A percentile compares a stretch with the other conserved stretches of the same genome.
Evolutionary conservation across 352 stramenopile species (phyloP).

Genomic region (Pythium phragmiticola): DNA sequence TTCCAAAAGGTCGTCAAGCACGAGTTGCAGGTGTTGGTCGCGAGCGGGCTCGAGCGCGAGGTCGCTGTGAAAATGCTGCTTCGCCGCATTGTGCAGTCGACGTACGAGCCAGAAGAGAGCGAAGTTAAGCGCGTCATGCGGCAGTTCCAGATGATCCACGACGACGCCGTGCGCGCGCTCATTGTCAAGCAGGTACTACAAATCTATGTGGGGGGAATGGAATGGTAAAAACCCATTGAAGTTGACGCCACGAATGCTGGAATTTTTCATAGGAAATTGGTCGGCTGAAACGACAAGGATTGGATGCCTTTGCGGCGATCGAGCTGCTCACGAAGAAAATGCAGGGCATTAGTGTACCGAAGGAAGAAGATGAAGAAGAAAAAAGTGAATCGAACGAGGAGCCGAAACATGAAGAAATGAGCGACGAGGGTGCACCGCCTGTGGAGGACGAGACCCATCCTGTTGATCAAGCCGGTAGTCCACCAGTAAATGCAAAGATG

Average conservation of each 20-base stretch:
- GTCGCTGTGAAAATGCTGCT: conserved; percentile 74
- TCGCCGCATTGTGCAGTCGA: conserved; percentile 70
- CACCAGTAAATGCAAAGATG: conserved; percentile 11
- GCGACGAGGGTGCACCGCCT: conserved; percentile 2
- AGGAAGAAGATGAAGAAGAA: conserved; percentile 14
- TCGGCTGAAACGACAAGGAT: conserved; percentile 64
- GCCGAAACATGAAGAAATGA: conserved; percentile 16
- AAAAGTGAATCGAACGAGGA: neutral
- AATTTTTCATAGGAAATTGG: conserved; percentile 56
- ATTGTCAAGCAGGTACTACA: conserved; percentile 75
- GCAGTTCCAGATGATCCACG: conserved; percentile 86
- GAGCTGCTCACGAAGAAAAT: conserved; percentile 84
- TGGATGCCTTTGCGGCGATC: conserved; percentile 85
- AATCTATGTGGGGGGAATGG: neutral
- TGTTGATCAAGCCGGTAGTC: neutral
- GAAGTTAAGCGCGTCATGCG: conserved; percentile 79
- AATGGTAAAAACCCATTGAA: neutral
- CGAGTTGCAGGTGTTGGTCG: conserved; percentile 69
- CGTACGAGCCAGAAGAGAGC: conserved; percentile 48
- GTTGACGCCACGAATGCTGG: neutral
- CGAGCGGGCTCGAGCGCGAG: conserved; percentile 51
- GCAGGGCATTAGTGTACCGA: conserved; percentile 36
- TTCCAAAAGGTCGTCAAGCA: conserved; percentile 83
- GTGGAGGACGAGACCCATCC: neutral
- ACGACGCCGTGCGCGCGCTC: conserved; percentile 78